Evolutionary conservation across 163 green algal species (phyloP).

Genomic region (Volvox carteri): DNA sequence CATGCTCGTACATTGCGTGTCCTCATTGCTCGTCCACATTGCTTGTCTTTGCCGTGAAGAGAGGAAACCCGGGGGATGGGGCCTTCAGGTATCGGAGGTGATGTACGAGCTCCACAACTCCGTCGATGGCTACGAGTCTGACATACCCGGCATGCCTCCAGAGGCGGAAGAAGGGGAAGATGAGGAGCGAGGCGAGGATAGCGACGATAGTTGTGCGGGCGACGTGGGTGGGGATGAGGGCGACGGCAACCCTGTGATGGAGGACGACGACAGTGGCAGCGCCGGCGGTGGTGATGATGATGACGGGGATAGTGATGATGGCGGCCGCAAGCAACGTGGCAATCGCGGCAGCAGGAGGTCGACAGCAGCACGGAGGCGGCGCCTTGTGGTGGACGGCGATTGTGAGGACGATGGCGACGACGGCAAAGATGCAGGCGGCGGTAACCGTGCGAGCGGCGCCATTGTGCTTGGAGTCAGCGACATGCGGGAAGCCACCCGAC

Average conservation of each 20-base stretch:
- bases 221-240: not conserved
- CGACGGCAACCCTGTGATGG: not conserved
- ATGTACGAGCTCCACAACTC: constrained; percentile 11
- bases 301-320: not conserved
- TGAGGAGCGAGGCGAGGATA: not conserved
- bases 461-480: too few species aligned
- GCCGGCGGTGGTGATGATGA: not conserved
- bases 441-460: too few species aligned
- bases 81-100: constrained; percentile 20
- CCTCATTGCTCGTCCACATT: too few species aligned
- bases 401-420: not conserved
- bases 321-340: not conserved
- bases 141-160: not conserved
- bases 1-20: too few species aligned
- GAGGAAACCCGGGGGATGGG: too few species aligned
- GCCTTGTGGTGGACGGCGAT: not conserved
- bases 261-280: not conserved
- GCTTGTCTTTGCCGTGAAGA: too few species aligned
- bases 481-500: not conserved
- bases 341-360: not conserved
- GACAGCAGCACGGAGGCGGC: not conserved
- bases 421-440: too few species aligned
- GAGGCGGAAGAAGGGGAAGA: constrained; percentile 17
- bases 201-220: not conserved
- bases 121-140: constrained; percentile 10